Percentiles rank a stretch among this genome's conserved stretches.
Evolutionary conservation across 2,329 filamentous ascomycete species (phyloP).

Genomic region (Myriangium duriaei): DNA sequence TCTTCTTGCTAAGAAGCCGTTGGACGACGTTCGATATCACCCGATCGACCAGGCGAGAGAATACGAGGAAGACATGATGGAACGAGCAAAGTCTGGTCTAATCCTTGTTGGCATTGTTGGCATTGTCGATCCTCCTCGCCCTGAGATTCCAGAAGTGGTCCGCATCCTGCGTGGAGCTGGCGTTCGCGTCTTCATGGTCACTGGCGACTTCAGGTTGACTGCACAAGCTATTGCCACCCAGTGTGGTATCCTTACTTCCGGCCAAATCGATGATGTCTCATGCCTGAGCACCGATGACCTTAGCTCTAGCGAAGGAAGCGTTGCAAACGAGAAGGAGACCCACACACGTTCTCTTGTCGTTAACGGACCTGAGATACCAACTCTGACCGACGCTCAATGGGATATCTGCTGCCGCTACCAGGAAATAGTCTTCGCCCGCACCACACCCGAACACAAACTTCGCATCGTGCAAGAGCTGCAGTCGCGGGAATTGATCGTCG

Average conservation of each 20-base stretch:
- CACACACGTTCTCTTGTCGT: slow-evolving; percentile 43
- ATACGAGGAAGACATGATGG: slow-evolving; percentile 44
- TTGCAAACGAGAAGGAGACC: slow-evolving; percentile 1
- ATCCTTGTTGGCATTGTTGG: slow-evolving; percentile 45
- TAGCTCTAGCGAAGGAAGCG: slow-evolving; percentile 2
- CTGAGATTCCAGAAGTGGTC: slow-evolving; percentile 47
- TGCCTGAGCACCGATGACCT: slow-evolving; percentile 31
- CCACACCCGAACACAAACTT: slow-evolving; percentile 67
- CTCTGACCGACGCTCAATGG: slow-evolving; percentile 58
- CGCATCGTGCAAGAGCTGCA: slow-evolving; percentile 69
- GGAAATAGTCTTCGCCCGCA: slow-evolving; percentile 65
- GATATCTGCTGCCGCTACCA: slow-evolving; percentile 50
- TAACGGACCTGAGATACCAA: slow-evolving; percentile 52
- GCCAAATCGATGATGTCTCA: slow-evolving; percentile 40
- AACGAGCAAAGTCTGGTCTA: slow-evolving; percentile 44
- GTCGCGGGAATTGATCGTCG: slow-evolving; percentile 43
- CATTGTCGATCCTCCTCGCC: slow-evolving; percentile 47
- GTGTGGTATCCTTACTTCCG: slow-evolving; percentile 55
- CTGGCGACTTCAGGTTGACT: slow-evolving; percentile 64
- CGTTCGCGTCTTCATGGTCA: slow-evolving; percentile 72
- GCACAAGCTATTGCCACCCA: slow-evolving; percentile 60
- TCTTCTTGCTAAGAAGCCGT: slow-evolving; percentile 44
- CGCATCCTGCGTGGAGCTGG: slow-evolving; percentile 55
- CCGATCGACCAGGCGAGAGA: slow-evolving; percentile 39
- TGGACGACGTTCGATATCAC: slow-evolving; percentile 45